phyloP scores from a whole-genome alignment of 2,329 filamentous ascomycete species.

The Penicillium sp. region DNA sequence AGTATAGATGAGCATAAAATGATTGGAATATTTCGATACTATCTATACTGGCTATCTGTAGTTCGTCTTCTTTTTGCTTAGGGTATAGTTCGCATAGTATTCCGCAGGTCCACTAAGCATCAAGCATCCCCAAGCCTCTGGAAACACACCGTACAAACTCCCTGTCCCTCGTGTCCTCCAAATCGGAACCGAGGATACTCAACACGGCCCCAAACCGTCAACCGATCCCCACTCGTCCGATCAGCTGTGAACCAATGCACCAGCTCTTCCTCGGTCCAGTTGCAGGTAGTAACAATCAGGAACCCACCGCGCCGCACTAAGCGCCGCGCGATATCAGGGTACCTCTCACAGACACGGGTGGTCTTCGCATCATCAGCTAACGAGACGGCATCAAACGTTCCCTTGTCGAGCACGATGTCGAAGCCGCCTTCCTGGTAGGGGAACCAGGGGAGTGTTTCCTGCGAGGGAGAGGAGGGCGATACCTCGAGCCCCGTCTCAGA shows the following conservation, averaged over 20 bases:
- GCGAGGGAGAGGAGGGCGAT: neutral
- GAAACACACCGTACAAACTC: slow-evolving; percentile 85
- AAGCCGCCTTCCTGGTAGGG: slow-evolving; percentile 57
- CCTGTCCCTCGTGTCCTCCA: slow-evolving; percentile 82
- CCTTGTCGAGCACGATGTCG: slow-evolving; percentile 95
- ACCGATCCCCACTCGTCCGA: slow-evolving; percentile 34
- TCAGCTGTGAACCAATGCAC: slow-evolving; percentile 68
- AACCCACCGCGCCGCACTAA: slow-evolving; percentile 70
- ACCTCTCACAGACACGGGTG: slow-evolving; percentile 67
- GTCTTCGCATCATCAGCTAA: slow-evolving; percentile 50
- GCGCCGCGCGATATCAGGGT: slow-evolving; percentile 64
- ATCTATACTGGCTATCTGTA: neutral
- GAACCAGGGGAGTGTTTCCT: slow-evolving; percentile 36
- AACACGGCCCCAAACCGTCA: slow-evolving; percentile 66
- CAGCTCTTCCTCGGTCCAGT: slow-evolving; percentile 93
- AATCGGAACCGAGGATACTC: slow-evolving; percentile 86
- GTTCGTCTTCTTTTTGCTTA: neutral
- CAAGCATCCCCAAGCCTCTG: slow-evolving; percentile 43
- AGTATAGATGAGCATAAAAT: neutral
- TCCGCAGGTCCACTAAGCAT: neutral
- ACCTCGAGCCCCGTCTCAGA: slow-evolving; percentile 34
- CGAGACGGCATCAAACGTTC: slow-evolving; percentile 93
- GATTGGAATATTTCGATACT: neutral
- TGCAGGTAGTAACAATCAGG: slow-evolving; percentile 89
- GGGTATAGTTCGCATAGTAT: neutral